Conservation (phyloP, 163 green algal species). For the Scenedesmus sp. region DNA sequence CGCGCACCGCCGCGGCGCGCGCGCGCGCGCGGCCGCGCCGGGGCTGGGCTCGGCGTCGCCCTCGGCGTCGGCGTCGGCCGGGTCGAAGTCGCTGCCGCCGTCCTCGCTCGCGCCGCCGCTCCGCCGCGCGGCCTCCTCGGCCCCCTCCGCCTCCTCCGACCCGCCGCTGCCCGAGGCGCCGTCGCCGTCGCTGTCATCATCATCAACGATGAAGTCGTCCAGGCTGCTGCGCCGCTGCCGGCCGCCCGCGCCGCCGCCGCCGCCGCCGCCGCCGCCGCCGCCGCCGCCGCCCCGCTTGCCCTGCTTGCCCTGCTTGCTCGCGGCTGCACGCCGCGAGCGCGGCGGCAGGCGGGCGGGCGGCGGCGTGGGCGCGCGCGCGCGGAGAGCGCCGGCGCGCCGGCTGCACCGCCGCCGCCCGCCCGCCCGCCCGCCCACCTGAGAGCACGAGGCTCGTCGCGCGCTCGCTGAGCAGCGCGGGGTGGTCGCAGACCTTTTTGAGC, state of each 20-base stretch:
- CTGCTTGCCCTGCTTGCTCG: conserved; percentile 17
- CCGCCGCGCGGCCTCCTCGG: no score
- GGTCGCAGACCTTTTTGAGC: conserved; percentile 72
- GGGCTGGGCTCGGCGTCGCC: no score
- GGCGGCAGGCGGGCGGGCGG: no score
- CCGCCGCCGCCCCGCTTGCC: not conserved
- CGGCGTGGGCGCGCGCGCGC: no score
- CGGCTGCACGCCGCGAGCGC: conserved; percentile 13
- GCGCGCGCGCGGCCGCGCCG: no score
- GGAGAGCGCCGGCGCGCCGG: no score
- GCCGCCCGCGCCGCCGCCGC: not conserved
- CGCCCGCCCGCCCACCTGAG: conserved; percentile 15
- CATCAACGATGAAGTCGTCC: conserved; percentile 48
- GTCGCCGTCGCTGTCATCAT: conserved; percentile 38
- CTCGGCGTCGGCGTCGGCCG: not conserved
- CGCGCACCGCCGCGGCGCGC: not conserved
- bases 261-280: not conserved
- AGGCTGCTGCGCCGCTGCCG: conserved; percentile 35
- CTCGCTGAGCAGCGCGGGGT: conserved; percentile 32
- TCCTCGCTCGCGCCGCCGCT: not conserved
- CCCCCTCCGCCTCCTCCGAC: no score
- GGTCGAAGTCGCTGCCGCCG: not conserved
- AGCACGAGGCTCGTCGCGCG: conserved; percentile 20
- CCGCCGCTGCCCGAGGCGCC: not conserved
- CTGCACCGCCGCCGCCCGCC: not conserved